Base-by-base conservation (phyloP, 495 filamentous ascomycete species). In the Lasiosphaeria hispida region DNA sequence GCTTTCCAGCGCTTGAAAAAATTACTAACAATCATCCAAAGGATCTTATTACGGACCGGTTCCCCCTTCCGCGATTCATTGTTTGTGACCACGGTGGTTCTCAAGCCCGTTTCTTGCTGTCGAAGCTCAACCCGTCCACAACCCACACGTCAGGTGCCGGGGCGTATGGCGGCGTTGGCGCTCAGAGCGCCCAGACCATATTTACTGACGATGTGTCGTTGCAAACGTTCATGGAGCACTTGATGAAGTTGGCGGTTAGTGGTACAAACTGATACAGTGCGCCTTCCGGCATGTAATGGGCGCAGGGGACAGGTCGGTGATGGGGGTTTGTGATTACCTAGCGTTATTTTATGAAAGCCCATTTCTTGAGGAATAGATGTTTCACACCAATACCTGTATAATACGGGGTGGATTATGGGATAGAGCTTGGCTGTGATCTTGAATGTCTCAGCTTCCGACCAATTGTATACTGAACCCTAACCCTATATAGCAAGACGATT, bases 141-240 rank as follows among this genome's bases (percentile, higher is more conserved):
- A 97, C 95, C n/a, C 94, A 99, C 70, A 96, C 93, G 10, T 91
- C 88, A 0, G 89, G 90, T 45, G 68, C 66, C n/a, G 68, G 68
- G 7, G 87, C 89, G 7, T 97, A 96, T 63, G 94, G 95, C 53
- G 93, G 92, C 59, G 87, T 90, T 30, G 80, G 80, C 41, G 82
- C 88, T 15, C 90, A 96, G 66, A 93, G 88, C 17, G 92, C 94
- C 35, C 95, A 97, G 76, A 99, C 95, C 11, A 97, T 99, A 63
- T 99, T 99, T 75, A 99, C 95, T 2, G 95, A 99, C 66, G 95
- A 99, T 74, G 95, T 99, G 51, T 96, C 91, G 18, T 77, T 99
- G 68, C 94, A 97, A 74, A 97, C 93, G 7, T 99, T 99, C 69
- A 99, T 97, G 94, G 95, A 99, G 62, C 90, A 96, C 78, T 76